Evolutionary conservation across 495 filamentous ascomycete species (phyloP), one percentile per base, ranked within the genome.

Genomic region (Neurospora sp.): DNA sequence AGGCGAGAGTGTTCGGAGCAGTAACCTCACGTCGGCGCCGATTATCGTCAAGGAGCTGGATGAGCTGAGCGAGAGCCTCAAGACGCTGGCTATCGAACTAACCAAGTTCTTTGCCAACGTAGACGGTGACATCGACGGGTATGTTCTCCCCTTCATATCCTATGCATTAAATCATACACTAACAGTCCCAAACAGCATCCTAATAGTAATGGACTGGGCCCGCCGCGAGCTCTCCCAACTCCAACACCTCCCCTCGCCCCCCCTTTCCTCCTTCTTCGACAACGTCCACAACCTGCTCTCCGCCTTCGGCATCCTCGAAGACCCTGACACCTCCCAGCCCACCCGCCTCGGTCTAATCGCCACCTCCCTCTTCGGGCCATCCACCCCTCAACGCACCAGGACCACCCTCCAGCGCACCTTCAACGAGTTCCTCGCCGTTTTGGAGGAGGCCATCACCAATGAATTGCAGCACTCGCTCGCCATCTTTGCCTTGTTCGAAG

Each of bases 171-270:
- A 35, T 35, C 31, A 35, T 35, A 35, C 31, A 35, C 31, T 35
- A 35, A 35, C 31, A 0, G 0, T 5, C 31, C 7, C 35, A 41
- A 14, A n/a, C 44, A 88, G 91, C 71, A 96, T 97, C 72, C 85
- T 97, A 38, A 91, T 95, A 53, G 92, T 94, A 16, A 97, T 97
- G 93, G 93, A 96, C 80, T 97, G 94, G 94, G 92, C 93, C 40
- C 90, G 91, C 77, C 90, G 93, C 69, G 93, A 97, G 81, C 87
- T 97, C 11, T 78, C 83, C 22, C 84, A 85, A 68, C 75, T 88
- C 37, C 82, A 83, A 53, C 70, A 76, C 35, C 77, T 78, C 22
- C 88, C 91, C 5, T 83, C 87, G 0, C 85, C 85, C 5, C 81
- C 91, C 4, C 82, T 94, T 0, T 86, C 89, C 31, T 86, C 89